Conservation (phyloP, 1,139 yeast genomes). For the Meyerozyma smithsonii region DNA sequence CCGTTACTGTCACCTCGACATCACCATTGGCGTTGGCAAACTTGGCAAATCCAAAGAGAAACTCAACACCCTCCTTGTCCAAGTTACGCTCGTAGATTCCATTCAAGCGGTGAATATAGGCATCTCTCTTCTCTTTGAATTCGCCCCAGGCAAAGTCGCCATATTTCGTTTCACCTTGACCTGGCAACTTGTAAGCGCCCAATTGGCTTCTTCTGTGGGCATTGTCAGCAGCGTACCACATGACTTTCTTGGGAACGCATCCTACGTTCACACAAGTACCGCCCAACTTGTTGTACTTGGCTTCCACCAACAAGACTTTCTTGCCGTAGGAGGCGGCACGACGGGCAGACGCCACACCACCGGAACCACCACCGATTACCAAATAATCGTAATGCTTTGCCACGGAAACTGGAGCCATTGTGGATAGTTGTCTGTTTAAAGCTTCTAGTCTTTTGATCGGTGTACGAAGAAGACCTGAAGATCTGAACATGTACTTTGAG, state of each 20-base stretch:
- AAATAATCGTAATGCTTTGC: conserved; percentile 74
- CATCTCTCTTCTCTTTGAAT: conserved; percentile 85
- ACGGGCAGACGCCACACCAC: conserved; percentile 97
- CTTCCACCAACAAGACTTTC: conserved; percentile 76
- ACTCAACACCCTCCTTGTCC: conserved; percentile 83
- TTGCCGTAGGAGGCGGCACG: conserved; percentile 95
- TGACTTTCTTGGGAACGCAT: conserved; percentile 96
- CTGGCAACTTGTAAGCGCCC: conserved; percentile 71
- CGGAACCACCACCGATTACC: conserved; percentile 99
- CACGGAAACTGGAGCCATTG: conserved; percentile 52
- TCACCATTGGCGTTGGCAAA: conserved; percentile 61
- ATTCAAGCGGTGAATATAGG: conserved; percentile 78
- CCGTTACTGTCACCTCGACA: conserved; percentile 63
- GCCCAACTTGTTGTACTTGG: conserved; percentile 65
- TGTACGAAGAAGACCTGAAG: conserved; percentile 3
- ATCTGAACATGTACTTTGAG: conserved; percentile 4
- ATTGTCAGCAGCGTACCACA: conserved; percentile 96
- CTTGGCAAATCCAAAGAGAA: conserved; percentile 80
- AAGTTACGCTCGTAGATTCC: conserved; percentile 90
- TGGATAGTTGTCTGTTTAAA: conserved; percentile 11
- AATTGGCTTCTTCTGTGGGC: conserved; percentile 75
- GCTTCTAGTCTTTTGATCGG: conserved; percentile 12
- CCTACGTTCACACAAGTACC: conserved; percentile 99
- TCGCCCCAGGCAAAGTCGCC: conserved; percentile 73
- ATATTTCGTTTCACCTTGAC: conserved; percentile 47